A percentile compares a stretch with the other conserved stretches of the same genome.
These are phyloP conservation scores for Phytopythium oedochilum DNA, from an alignment of 352 stramenopile species.

Conservation along the genomic window DNA sequence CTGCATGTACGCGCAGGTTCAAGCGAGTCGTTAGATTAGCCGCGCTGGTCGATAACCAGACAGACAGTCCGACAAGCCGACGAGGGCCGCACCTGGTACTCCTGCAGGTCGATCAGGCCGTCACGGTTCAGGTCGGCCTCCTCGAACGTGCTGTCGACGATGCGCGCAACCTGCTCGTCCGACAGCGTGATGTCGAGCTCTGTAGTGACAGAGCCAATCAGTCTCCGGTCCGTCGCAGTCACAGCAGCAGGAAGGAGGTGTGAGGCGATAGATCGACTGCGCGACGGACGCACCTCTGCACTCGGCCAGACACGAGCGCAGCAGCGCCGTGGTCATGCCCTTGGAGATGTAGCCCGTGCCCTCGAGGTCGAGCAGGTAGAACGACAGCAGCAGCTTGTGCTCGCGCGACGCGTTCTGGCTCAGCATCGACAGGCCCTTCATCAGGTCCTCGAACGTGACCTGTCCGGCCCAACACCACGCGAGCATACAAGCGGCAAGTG, in stretches of 20 bases:
- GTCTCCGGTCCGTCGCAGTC: too few relatives aligned
- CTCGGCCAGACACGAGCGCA: conserved; percentile 82
- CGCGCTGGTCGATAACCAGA: too few relatives aligned
- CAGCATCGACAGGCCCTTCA: conserved; percentile 74
- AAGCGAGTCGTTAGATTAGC: background rate
- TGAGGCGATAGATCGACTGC: too few relatives aligned
- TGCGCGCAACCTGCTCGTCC: conserved; percentile 67
- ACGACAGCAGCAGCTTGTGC: conserved; percentile 85
- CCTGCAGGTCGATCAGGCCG: conserved; percentile 69
- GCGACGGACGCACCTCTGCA: conserved; percentile 53
- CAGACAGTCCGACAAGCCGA: too few relatives aligned
- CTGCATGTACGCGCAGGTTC: conserved; percentile 11
- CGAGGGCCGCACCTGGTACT: conserved; percentile 72
- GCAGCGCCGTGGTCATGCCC: conserved; percentile 75
- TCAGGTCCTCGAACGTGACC: conserved; percentile 81
- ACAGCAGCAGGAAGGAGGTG: background rate
- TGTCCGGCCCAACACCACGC: conserved; percentile 8
- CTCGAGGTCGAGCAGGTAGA: conserved; percentile 77
- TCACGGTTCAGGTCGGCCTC: conserved; percentile 79
- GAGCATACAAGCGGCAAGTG: background rate
- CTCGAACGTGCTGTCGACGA: conserved; percentile 82
- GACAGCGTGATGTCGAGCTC: conserved; percentile 77
- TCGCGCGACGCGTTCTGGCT: conserved; percentile 84
- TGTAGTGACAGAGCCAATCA: too few relatives aligned
- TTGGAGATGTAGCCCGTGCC: conserved; percentile 80